Evolutionary conservation across 345 rosid genomes (phyloP).

Genomic region (Ceriops zippeliana): DNA sequence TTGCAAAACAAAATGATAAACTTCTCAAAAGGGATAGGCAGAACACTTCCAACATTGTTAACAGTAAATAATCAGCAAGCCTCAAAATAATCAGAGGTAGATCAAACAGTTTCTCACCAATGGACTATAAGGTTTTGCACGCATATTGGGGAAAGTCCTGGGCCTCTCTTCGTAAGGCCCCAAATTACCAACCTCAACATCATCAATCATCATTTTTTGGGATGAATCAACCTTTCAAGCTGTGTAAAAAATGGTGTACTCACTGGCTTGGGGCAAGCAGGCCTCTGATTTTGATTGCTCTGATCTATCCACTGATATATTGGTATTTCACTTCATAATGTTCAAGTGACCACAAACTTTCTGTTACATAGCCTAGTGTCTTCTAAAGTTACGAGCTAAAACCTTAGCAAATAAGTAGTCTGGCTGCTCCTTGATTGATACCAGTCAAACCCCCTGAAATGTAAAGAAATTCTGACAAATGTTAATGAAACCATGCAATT

Average conservation of each 20-base stretch:
- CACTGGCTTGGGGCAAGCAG: conserved; percentile 39
- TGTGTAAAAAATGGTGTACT: conserved; percentile 28
- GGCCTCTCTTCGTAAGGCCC: conserved; percentile 72
- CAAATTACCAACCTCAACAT: conserved; percentile 78
- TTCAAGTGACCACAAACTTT: background rate
- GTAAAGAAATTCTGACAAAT: no score
- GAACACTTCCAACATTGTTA: background rate
- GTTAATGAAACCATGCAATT: no score
- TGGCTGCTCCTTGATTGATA: no score
- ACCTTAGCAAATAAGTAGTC: no score
- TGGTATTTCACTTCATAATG: background rate
- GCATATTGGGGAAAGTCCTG: conserved; percentile 89
- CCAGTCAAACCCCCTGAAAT: no score
- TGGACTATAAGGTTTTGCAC: conserved; percentile 71
- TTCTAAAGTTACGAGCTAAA: background rate
- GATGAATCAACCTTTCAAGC: conserved; percentile 49
- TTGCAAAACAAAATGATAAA: background rate
- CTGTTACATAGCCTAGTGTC: background rate
- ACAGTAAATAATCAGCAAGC: background rate
- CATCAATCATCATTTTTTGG: conserved; percentile 73
- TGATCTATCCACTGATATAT: background rate
- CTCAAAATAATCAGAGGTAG: background rate
- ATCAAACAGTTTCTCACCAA: conserved; percentile 40
- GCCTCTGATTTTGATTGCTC: conserved; percentile 35
- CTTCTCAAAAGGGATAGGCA: background rate